Base-by-base conservation (phyloP, 2,329 filamentous ascomycete genomes). In the Curvularia verruculosa region DNA sequence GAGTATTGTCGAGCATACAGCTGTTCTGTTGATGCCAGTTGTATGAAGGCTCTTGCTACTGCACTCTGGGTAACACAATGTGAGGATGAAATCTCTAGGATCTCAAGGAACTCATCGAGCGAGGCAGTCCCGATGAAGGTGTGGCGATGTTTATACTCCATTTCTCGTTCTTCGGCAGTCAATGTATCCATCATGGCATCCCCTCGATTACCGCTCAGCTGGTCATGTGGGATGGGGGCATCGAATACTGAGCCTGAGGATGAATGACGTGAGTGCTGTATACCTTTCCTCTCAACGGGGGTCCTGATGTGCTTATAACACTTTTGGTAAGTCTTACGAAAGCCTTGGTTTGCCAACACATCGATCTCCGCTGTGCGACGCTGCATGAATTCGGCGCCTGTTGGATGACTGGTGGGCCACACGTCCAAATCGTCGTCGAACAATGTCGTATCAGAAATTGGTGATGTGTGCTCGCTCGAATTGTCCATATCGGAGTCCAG, bases 41-140 rank as follows among this genome's bases (percentile, higher is more conserved):
- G 21, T 1, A 59, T 56, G 40, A 71, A 73, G 1, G 67, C 65
- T 39, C 63, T 67, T 21, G 60, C 45, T 1, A 69, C 54, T 3
- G 58, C 50, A 3, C 31, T 12, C 44, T 53, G 63, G 1, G 58
- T 62, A 6, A 61, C 65, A 6, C n/a, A 56, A 36, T 60, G 41
- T 2, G 46, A 23, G 1, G 56, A 10, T 1, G 59, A 53, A 8
- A 64, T 45, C 5, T 71, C 67, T 1, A 73, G 60, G 8, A 56
- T 10, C 6, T 65, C 59, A 21, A 73, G 60, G 24, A 70, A 70
- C 43, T 64, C 56, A 40, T 71, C 61, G 0, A 73, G 57, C 0
- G 69, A 73, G 5, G 64, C 66, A 1, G 69, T 69, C 7, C 70
- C 70, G n/a, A 73, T 59, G 39, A 71, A 73, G 1, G 59, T 72